phyloP scores from a whole-genome alignment of 805 yeast genomes.

The Wickerhamomyces hampshirensis region DNA sequence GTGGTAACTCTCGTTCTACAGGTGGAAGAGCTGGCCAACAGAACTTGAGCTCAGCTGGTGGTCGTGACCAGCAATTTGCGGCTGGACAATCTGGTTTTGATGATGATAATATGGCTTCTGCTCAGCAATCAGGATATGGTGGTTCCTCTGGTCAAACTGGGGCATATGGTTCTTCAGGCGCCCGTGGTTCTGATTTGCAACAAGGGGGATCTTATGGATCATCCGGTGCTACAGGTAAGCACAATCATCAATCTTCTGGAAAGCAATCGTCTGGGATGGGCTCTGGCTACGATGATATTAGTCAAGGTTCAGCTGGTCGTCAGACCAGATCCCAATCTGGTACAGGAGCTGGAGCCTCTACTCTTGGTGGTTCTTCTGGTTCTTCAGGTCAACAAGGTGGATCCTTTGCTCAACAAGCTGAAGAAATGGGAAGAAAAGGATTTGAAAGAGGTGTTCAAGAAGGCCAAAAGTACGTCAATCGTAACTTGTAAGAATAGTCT shows the following conservation, averaged over 20 bases:
- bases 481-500: slow-evolving; percentile 20
- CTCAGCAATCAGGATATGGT: neutral
- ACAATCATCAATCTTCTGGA: too few relatives aligned
- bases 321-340: slow-evolving; percentile 24
- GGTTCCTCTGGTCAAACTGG: neutral
- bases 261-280: slow-evolving; percentile 3
- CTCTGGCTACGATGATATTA: slow-evolving; percentile 1
- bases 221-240: neutral
- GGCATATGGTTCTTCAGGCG: neutral
- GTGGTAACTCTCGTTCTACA: neutral
- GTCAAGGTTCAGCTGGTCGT: slow-evolving; percentile 13
- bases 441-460: slow-evolving; percentile 19
- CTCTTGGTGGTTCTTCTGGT: slow-evolving; percentile 3
- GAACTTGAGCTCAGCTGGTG: slow-evolving; percentile 11
- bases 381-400: slow-evolving; percentile 6
- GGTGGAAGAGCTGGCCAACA: slow-evolving; percentile 17
- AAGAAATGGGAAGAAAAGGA: slow-evolving; percentile 20
- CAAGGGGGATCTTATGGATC: neutral
- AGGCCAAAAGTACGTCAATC: slow-evolving; percentile 23
- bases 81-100: slow-evolving; percentile 12
- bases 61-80: slow-evolving; percentile 18
- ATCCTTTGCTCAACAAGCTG: slow-evolving; percentile 14
- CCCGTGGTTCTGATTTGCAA: neutral
- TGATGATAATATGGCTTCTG: slow-evolving; percentile 4
- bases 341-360: slow-evolving; percentile 3